These are phyloP conservation scores for Trametes cinnabarina DNA, from an alignment of 768 basidiomycete species.

Conservation along the genomic window DNA sequence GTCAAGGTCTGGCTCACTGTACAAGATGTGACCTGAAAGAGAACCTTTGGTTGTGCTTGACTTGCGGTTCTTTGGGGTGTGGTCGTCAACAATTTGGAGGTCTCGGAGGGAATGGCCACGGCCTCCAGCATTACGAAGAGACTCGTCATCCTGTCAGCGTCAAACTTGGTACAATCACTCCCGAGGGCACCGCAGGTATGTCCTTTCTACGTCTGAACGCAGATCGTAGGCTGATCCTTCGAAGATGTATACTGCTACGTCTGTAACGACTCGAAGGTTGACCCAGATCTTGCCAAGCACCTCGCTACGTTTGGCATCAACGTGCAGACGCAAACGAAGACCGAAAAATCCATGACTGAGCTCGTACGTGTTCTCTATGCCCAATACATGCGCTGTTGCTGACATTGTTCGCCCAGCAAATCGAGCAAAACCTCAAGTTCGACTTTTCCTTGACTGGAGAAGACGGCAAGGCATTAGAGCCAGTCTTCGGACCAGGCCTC, in stretches of 20 bases:
- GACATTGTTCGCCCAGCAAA: conserved; percentile 58
- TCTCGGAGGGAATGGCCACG: conserved; percentile 85
- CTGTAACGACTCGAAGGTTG: conserved; percentile 80
- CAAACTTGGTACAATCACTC: conserved; percentile 94
- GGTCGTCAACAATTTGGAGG: conserved; percentile 86
- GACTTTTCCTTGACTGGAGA: conserved; percentile 90
- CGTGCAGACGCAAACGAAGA: conserved; percentile 77
- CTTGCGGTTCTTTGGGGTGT: conserved; percentile 87
- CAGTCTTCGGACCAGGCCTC: conserved; percentile 83
- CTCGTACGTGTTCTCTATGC: conserved; percentile 49
- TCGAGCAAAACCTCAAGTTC: conserved; percentile 93
- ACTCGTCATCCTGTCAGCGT: conserved; percentile 81
- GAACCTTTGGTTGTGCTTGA: conserved; percentile 94
- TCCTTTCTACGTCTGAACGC: not conserved
- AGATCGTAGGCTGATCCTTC: not conserved
- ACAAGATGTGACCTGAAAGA: conserved; percentile 78
- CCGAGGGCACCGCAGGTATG: conserved; percentile 87
- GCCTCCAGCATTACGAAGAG: conserved; percentile 69
- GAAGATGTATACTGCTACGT: conserved; percentile 91
- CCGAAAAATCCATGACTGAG: conserved; percentile 96
- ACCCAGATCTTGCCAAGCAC: conserved; percentile 73
- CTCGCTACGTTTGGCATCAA: conserved; percentile 85
- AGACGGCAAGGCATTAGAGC: conserved; percentile 83
- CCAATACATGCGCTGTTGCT: not conserved
- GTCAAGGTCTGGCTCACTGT: conserved; percentile 83